Percentiles rank a stretch among this genome's conserved stretches.
Evolutionary conservation across 768 basidiomycete genomes (phyloP).

Genomic region (Leccinum imitatum): DNA sequence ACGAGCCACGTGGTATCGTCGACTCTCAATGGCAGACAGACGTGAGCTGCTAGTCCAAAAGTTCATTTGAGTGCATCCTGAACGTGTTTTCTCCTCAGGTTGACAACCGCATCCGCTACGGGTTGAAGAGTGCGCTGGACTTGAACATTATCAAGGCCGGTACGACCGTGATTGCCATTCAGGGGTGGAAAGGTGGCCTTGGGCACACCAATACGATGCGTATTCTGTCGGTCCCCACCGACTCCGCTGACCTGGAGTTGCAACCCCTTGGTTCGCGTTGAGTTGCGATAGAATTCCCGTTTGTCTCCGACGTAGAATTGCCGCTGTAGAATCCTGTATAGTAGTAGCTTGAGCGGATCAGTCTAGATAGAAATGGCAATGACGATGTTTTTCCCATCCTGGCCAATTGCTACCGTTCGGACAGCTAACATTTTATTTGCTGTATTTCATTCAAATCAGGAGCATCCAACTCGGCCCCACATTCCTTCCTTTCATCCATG

Average conservation of each 20-base stretch:
- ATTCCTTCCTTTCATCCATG: slow-evolving; percentile 1
- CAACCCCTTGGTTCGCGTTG: slow-evolving; percentile 50
- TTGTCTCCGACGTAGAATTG: neutral
- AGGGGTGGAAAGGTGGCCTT: slow-evolving; percentile 99
- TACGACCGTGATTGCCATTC: slow-evolving; percentile 89
- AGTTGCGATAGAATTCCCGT: slow-evolving; percentile 10
- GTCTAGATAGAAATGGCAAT: neutral
- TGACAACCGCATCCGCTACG: slow-evolving; percentile 87
- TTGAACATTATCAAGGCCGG: slow-evolving; percentile 88
- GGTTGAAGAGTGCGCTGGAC: slow-evolving; percentile 77
- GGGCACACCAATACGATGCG: slow-evolving; percentile 94
- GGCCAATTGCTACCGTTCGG: neutral
- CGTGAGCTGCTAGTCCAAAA: slow-evolving; percentile 45
- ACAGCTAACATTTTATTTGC: neutral
- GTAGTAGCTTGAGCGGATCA: slow-evolving; percentile 3
- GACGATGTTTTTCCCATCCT: neutral
- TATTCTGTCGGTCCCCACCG: slow-evolving; percentile 80
- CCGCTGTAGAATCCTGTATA: slow-evolving; percentile 2
- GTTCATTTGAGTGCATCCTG: slow-evolving; percentile 5
- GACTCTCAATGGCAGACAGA: slow-evolving; percentile 96
- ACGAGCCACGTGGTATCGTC: slow-evolving; percentile 87
- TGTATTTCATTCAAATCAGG: neutral
- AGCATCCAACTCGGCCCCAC: neutral
- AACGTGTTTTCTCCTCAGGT: slow-evolving; percentile 46
- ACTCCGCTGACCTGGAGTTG: slow-evolving; percentile 72